Percentiles rank a stretch among this genome's conserved stretches.
Conservation (phyloP, 202 grass and related monocot genomes). For the Carex arenaria region DNA sequence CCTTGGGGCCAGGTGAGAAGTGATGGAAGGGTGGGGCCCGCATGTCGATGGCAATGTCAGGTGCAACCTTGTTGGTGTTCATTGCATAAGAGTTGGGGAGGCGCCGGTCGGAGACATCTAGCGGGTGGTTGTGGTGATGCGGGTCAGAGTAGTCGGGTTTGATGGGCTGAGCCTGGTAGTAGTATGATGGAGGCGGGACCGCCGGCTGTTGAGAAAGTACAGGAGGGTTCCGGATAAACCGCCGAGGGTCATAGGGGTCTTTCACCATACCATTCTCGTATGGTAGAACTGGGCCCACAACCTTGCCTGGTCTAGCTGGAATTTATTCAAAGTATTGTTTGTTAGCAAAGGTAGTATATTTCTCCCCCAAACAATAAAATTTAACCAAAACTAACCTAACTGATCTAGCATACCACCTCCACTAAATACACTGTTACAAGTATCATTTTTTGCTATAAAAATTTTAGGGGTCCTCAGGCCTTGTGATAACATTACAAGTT, state of each 20-base stretch:
- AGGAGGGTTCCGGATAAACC: slow-evolving; percentile 53
- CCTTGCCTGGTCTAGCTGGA: slow-evolving; percentile 84
- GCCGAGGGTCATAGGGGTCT: slow-evolving; percentile 56
- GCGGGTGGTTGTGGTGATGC: slow-evolving; percentile 11
- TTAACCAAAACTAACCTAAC: neutral
- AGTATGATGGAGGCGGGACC: slow-evolving; percentile 59
- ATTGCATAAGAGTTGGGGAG: slow-evolving; percentile 47
- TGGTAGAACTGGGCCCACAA: slow-evolving; percentile 64
- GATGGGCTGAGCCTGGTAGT: slow-evolving; percentile 44
- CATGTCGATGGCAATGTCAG: slow-evolving; percentile 87
- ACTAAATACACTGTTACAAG: neutral
- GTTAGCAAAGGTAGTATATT: neutral
- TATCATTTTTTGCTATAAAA: neutral
- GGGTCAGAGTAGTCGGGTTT: slow-evolving; percentile 45
- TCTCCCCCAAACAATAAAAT: neutral
- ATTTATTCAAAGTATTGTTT: slow-evolving; percentile 19
- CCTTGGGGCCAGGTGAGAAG: slow-evolving; percentile 38
- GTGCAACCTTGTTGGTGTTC: slow-evolving; percentile 39
- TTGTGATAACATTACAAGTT: neutral
- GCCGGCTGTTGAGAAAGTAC: slow-evolving; percentile 56
- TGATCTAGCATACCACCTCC: neutral
- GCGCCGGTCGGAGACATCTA: slow-evolving; percentile 44
- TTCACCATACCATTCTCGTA: slow-evolving; percentile 58
- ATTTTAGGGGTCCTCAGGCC: neutral
- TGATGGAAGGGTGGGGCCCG: slow-evolving; percentile 86